A percentile compares a stretch with the other conserved stretches of the same genome.
These are phyloP conservation scores for Neurospora sp. DNA, from an alignment of 495 filamentous ascomycete species.

Conservation along the genomic window DNA sequence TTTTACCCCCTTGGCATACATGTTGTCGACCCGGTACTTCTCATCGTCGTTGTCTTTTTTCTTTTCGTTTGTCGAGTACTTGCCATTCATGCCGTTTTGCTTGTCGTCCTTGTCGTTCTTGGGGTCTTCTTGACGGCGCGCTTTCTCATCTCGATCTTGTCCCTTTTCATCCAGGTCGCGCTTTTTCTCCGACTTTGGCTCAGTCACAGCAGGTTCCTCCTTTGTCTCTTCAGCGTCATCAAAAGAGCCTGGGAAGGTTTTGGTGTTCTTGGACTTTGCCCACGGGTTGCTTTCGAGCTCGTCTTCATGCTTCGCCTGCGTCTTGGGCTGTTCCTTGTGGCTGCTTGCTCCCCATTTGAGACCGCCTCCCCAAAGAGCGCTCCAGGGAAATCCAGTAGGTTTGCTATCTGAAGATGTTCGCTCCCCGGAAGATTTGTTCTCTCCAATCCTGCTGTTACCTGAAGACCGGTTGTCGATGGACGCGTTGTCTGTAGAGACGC, in stretches of 20 bases:
- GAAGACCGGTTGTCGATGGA: conserved; percentile 1
- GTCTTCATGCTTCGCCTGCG: conserved; percentile 13
- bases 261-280: conserved; percentile 37
- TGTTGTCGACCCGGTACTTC: conserved; percentile 9
- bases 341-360: background rate
- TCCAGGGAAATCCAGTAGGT: background rate
- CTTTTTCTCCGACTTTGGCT: background rate
- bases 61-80: background rate
- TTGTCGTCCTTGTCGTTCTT: background rate
- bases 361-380: background rate
- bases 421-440: background rate
- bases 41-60: conserved; percentile 10
- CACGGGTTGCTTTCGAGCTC: conserved; percentile 29
- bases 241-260: conserved; percentile 27
- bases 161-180: background rate
- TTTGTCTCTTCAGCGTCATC: conserved; percentile 19
- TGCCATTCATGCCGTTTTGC: background rate
- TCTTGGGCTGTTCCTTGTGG: background rate
- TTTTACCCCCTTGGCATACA: background rate
- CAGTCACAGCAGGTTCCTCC: background rate
- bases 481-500: conserved; percentile 22
- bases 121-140: background rate
- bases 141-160: background rate
- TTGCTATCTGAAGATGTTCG: background rate
- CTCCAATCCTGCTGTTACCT: background rate